Base-by-base conservation (phyloP, 2,329 filamentous ascomycete species). In the Venturia pyrina region DNA sequence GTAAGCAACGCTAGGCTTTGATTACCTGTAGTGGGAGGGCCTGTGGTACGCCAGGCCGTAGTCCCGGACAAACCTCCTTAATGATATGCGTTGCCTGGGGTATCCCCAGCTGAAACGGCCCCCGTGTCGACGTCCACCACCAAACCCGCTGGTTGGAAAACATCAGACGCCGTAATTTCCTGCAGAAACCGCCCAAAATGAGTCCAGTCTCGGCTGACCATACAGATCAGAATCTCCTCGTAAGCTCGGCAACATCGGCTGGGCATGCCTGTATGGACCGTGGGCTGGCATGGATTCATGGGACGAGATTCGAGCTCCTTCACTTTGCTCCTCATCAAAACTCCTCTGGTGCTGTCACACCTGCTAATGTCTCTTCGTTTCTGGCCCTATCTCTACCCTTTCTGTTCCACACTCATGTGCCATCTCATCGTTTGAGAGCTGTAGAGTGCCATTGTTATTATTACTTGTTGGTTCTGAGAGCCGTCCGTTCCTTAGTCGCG, bases 401-500 rank as follows among this genome's bases (percentile, higher is more conserved):
- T 40, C 43, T 32, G 32, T 59, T 37, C 53, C 37, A 37, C 32
- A 8, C 32, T 37, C 32, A 59, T 59, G 53, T 37, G 32, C 53
- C 53, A 59, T n/a, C 46, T 48, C 5, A 40, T 40, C 11, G 11
- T 13, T 34, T 24, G 48, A 34, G 28, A 44, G 37, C 37, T 19
- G 28, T 57, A 34, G 28, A 28, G 28, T 28, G 2, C 62, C 5
- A 19, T 57, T 28, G 10, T 28, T 41, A 17, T 57, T 28, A 8
- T n/a, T n/a, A n/a, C 62, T 64, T 32, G 15, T 57, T 40, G 53
- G 53, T 37, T 66, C 40, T 68, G 72, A 73, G 75, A 70, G 70
- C 75, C 71, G 75, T 77, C 75, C 75, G 73, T 71, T 77, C 75
- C 72, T 77, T 77, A 59, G 5, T 64, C 50, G 62, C 21, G n/a